Percentiles rank a stretch among this genome's conserved stretches.
phyloP scores from a whole-genome alignment of 1,284 basidiomycete genomes.

The Heliocybe sulcata region DNA sequence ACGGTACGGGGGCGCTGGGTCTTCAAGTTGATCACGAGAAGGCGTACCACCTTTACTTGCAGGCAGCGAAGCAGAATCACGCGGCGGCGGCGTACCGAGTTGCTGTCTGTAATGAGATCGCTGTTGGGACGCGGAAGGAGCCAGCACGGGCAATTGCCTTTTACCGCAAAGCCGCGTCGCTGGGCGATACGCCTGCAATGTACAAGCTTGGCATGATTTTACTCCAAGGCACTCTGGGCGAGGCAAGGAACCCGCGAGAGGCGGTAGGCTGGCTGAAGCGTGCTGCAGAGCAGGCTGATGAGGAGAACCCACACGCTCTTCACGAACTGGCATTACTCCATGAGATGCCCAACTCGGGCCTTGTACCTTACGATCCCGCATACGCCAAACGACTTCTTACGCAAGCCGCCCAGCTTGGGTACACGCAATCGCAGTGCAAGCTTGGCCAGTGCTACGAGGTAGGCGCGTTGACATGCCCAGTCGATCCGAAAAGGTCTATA shows the following conservation, averaged over 20 bases:
- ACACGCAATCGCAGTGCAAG: constrained; percentile 92
- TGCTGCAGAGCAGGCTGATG: constrained; percentile 95
- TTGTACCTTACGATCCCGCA: constrained; percentile 68
- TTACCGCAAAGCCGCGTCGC: constrained; percentile 92
- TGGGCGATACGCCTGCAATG: constrained; percentile 98
- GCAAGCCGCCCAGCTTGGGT: constrained; percentile 90
- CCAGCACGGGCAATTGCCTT: constrained; percentile 87
- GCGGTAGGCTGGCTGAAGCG: constrained; percentile 93
- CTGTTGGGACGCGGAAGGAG: constrained; percentile 94
- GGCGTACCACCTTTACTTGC: constrained; percentile 97
- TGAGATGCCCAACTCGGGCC: constrained; percentile 64
- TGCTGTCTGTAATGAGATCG: constrained; percentile 98
- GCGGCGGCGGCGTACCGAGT: constrained; percentile 94
- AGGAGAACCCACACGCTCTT: constrained; percentile 96
- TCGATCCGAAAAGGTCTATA: constrained; percentile 90
- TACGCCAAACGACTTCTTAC: constrained; percentile 87
- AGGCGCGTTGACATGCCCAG: constrained; percentile 82
- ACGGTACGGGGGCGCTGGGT: constrained; percentile 92
- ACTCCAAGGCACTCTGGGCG: constrained; percentile 79
- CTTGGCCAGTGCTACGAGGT: constrained; percentile 95
- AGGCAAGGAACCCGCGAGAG: constrained; percentile 84
- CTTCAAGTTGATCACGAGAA: constrained; percentile 96
- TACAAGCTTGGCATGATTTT: constrained; percentile 98
- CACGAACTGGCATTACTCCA: constrained; percentile 94
- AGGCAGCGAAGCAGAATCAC: constrained; percentile 97